These are phyloP conservation scores for Aquanectria penicillioides DNA, from an alignment of 2,329 filamentous ascomycete species.

Conservation along the genomic window DNA sequence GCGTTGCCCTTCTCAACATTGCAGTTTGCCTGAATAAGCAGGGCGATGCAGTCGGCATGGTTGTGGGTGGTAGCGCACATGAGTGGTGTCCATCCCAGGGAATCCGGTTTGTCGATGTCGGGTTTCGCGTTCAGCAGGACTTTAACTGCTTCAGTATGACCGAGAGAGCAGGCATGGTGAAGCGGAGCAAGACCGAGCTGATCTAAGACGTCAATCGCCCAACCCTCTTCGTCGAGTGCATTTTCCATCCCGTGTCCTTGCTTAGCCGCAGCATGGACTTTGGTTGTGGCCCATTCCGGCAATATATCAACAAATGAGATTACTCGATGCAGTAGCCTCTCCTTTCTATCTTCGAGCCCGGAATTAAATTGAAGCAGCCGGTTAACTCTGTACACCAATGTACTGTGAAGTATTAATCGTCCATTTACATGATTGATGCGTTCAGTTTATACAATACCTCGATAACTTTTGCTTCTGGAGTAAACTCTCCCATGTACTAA, in stretches of 20 bases:
- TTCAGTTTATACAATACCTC: conserved; percentile 3
- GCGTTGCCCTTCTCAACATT: background rate
- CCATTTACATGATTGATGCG: accelerated
- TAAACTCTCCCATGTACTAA: conserved; percentile 20
- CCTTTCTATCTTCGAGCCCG: background rate
- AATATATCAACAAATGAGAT: background rate
- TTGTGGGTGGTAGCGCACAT: accelerated
- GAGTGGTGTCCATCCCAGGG: accelerated
- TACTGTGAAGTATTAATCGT: background rate
- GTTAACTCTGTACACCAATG: too few relatives aligned
- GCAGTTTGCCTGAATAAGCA: background rate
- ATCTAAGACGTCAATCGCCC: conserved; percentile 1
- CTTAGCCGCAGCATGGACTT: background rate
- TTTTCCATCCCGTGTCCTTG: background rate
- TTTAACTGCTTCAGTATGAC: background rate
- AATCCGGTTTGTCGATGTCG: background rate
- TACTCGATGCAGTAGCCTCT: background rate
- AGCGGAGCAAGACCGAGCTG: accelerated
- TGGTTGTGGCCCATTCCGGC: accelerated
- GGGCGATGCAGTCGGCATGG: background rate
- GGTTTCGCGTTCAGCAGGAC: conserved; percentile 10
- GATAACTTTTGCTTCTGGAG: conserved; percentile 15
- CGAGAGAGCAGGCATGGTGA: accelerated
- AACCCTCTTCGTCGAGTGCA: conserved; percentile 7
- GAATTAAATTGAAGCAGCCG: background rate